These are phyloP conservation scores for Pontederia crassipes DNA, from an alignment of 176 grass and related monocot genomes.

Conservation along the genomic window DNA sequence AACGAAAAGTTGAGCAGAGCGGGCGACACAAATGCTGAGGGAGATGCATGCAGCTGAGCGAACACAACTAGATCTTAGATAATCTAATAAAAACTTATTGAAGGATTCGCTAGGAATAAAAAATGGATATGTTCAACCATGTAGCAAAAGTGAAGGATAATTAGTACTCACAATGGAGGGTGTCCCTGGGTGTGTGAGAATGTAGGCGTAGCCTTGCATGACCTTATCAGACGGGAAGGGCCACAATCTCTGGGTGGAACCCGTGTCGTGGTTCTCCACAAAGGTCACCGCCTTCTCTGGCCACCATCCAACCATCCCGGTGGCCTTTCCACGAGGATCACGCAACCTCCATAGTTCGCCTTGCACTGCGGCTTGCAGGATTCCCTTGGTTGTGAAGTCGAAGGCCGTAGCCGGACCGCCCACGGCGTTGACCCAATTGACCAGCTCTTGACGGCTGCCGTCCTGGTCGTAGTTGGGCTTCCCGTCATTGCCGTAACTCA, in stretches of 20 bases:
- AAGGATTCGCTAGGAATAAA: too few species aligned
- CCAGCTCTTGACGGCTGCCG: background rate
- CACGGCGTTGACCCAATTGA: background rate
- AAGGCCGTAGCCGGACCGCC: background rate
- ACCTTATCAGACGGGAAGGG: conserved; percentile 1
- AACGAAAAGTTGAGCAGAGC: too few species aligned
- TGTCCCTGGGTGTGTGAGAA: background rate
- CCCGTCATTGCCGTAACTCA: background rate
- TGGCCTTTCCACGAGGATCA: background rate
- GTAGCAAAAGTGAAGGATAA: too few species aligned
- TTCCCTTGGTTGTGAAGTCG: background rate
- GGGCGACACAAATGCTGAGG: too few species aligned
- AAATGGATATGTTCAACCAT: too few species aligned
- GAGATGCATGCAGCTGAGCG: too few species aligned
- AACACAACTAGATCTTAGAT: too few species aligned
- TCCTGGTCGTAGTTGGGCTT: background rate
- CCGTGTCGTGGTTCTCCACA: background rate
- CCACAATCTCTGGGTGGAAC: background rate
- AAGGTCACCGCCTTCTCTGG: conserved; percentile 1
- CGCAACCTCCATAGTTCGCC: background rate
- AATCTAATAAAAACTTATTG: too few species aligned
- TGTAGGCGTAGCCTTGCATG: background rate
- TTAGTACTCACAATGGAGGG: background rate
- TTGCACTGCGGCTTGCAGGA: background rate
- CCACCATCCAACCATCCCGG: background rate